Evolutionary conservation across 768 basidiomycete genomes (phyloP).

Genomic region (Galerina marginata): DNA sequence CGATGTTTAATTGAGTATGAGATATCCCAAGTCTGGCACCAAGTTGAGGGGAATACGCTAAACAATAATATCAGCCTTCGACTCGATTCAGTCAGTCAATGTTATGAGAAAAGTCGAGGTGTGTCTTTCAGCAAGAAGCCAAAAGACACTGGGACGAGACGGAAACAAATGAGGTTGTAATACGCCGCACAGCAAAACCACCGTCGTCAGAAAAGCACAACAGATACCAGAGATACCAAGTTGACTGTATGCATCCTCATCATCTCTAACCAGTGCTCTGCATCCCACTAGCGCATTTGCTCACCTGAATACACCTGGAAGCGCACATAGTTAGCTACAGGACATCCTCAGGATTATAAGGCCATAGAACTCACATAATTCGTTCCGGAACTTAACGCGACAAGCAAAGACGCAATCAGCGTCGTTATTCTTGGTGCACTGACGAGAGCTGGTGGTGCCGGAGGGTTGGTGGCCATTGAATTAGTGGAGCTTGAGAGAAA

Average conservation of each 20-base stretch:
- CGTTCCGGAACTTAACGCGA: conserved; percentile 69
- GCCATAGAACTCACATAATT: conserved; percentile 64
- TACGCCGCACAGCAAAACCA: too few relatives aligned
- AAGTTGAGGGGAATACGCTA: conserved; percentile 88
- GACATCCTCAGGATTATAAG: background rate
- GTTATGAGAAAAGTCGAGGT: background rate
- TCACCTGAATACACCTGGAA: conserved; percentile 50
- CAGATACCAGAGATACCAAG: background rate
- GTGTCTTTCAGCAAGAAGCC: too few relatives aligned
- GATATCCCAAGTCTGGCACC: conserved; percentile 75
- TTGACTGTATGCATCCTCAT: background rate
- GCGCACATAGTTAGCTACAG: conserved; percentile 10
- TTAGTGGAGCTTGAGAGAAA: background rate
- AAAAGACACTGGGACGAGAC: too few relatives aligned
- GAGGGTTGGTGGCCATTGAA: conserved; percentile 24
- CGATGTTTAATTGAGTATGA: conserved; percentile 82
- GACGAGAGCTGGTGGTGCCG: conserved; percentile 35
- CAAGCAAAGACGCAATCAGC: conserved; percentile 60
- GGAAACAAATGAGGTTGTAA: too few relatives aligned
- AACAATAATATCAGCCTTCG: background rate
- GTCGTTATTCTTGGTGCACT: conserved; percentile 50
- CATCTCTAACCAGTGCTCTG: too few relatives aligned
- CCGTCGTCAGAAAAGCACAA: too few relatives aligned
- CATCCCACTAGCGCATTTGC: background rate
- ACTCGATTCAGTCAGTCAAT: background rate